Conservation (phyloP, 2,329 filamentous ascomycete genomes). For the Hypomyces rosellus region DNA sequence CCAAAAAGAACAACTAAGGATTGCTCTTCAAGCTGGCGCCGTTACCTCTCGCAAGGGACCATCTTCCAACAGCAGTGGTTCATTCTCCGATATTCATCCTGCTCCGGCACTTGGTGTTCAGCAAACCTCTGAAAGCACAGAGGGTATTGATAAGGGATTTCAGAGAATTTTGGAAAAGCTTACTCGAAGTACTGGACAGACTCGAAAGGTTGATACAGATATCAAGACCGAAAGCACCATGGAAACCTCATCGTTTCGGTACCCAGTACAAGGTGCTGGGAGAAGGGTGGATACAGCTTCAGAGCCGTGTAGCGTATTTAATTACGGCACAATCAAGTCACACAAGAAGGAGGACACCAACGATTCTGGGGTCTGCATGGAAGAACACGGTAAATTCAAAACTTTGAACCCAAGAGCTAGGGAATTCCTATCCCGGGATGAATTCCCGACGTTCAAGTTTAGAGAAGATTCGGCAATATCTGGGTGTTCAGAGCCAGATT, state of each 20-base stretch:
- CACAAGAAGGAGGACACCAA: conserved; percentile 12
- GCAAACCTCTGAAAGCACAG: neutral
- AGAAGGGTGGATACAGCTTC: neutral
- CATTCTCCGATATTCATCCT: too few species aligned
- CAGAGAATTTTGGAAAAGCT: conserved; percentile 23
- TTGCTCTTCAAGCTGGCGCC: conserved; percentile 5
- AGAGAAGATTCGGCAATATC: neutral
- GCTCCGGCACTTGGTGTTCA: too few species aligned
- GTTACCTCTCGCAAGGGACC: too few species aligned
- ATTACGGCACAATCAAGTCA: neutral
- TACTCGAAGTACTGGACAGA: neutral
- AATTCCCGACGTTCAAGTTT: neutral
- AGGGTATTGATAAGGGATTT: conserved; percentile 18
- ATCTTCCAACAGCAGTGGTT: too few species aligned
- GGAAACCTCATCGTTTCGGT: neutral
- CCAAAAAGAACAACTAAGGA: conserved; percentile 11
- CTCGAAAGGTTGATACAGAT: neutral
- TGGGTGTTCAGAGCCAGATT: neutral
- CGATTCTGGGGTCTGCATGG: conserved; percentile 16
- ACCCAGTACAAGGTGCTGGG: neutral
- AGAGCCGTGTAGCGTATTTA: neutral
- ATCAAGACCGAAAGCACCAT: neutral
- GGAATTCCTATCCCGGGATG: conserved; percentile 26
- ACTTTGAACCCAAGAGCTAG: conserved; percentile 27
- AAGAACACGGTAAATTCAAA: conserved; percentile 9